Evolutionary conservation across 129 eudicot species (phyloP).

Genomic region (Flaveria bidentis): DNA sequence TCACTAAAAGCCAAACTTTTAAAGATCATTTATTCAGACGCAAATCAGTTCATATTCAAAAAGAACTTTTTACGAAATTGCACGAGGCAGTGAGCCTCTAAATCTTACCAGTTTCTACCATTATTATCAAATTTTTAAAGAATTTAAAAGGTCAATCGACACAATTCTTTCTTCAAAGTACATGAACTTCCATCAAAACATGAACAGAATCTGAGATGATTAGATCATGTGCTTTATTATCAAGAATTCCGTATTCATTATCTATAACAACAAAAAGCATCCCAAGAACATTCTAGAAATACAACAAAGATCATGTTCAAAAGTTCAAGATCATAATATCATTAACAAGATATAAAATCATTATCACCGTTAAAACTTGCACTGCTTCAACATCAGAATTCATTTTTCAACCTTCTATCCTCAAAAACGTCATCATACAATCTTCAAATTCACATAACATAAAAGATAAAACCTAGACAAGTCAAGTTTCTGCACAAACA

Average conservation of each 20-base stretch:
- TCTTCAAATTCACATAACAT: background rate
- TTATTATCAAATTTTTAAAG: background rate
- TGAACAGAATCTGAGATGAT: background rate
- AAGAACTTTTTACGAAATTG: background rate
- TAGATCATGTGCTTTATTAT: background rate
- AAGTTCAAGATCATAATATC: background rate
- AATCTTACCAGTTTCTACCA: background rate
- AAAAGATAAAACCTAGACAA: background rate
- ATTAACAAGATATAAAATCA: background rate
- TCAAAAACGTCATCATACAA: background rate
- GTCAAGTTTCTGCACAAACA: background rate
- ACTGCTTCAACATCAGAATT: background rate
- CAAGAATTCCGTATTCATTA: background rate
- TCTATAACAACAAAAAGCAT: background rate
- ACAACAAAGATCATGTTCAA: background rate
- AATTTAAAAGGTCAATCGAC: background rate
- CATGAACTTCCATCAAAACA: constrained; percentile 4
- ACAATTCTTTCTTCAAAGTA: background rate
- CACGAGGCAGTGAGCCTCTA: background rate
- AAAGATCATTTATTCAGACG: background rate
- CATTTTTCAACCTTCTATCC: background rate
- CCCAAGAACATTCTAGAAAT: background rate
- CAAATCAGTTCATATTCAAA: background rate
- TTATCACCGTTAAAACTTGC: background rate
- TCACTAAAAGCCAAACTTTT: no score